A percentile compares a stretch with the other conserved stretches of the same genome.
phyloP scores from a whole-genome alignment of 2,329 filamentous ascomycete species.

The Trichoderma hamatum region DNA sequence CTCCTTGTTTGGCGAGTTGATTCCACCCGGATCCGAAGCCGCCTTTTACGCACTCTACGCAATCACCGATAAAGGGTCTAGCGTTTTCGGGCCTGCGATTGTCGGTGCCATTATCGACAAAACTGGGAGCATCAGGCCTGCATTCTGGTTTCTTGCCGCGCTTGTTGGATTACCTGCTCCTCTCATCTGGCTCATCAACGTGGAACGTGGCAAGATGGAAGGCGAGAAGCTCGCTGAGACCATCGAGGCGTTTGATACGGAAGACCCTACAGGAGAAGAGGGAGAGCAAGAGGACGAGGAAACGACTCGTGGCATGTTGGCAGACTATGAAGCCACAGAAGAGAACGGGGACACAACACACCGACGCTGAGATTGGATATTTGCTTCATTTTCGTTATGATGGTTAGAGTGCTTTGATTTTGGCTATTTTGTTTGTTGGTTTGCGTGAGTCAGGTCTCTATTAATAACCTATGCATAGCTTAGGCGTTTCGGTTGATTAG shows the following conservation, averaged over 20 bases:
- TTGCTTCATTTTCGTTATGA: not conserved
- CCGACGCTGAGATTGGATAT: conserved; percentile 5
- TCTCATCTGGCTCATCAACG: conserved; percentile 81
- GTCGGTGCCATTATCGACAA: conserved; percentile 90
- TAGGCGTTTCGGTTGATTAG: conserved; percentile 30
- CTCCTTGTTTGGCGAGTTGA: conserved; percentile 88
- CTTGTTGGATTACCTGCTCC: conserved; percentile 85
- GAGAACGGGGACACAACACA: conserved; percentile 11
- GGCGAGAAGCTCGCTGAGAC: conserved; percentile 65
- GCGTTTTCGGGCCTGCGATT: conserved; percentile 90
- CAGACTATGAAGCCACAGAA: conserved; percentile 27
- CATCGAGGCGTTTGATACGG: conserved; percentile 56
- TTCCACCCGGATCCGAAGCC: conserved; percentile 90
- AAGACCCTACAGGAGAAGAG: conserved; percentile 22
- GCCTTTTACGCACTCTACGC: conserved; percentile 97
- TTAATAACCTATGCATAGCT: conserved; percentile 32
- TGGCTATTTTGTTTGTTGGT: not conserved
- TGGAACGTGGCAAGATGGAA: conserved; percentile 74
- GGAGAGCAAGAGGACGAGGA: conserved; percentile 38
- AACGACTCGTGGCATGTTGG: conserved; percentile 29
- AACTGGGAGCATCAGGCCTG: conserved; percentile 77
- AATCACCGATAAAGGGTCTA: conserved; percentile 95
- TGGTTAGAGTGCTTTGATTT: not conserved
- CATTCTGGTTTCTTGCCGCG: conserved; percentile 87
- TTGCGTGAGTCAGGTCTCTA: not conserved